phyloP scores from a whole-genome alignment of 164 flowering plant genomes.

The Brasenia schreberi region DNA sequence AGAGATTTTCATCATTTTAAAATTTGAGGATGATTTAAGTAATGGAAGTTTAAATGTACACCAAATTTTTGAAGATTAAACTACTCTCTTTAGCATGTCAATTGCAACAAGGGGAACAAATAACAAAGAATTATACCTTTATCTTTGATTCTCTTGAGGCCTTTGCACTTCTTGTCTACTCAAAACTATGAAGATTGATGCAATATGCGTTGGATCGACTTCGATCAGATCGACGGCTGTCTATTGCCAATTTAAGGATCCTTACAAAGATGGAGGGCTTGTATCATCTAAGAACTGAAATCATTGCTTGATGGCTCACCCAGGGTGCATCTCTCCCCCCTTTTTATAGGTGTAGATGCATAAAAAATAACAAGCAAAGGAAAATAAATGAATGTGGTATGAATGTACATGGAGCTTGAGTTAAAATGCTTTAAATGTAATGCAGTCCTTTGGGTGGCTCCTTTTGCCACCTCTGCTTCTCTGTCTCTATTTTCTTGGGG shows the following conservation, averaged over 20 bases:
- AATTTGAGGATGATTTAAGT: no score
- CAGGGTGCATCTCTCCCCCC: not conserved
- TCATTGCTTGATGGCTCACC: not conserved
- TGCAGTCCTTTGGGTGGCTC: not conserved
- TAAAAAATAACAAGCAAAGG: no score
- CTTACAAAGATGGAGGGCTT: no score
- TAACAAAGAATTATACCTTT: not conserved
- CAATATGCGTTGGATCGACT: no score
- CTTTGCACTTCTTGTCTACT: not conserved
- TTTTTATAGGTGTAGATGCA: not conserved
- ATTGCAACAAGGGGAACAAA: no score
- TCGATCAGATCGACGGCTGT: no score
- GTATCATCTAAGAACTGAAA: not conserved
- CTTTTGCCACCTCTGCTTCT: not conserved
- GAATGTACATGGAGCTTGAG: not conserved
- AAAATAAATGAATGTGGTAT: not conserved
- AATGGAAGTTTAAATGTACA: no score
- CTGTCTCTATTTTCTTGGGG: not conserved
- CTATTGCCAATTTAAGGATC: no score
- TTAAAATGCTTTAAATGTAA: not conserved
- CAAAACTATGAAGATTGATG: no score
- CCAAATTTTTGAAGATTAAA: no score
- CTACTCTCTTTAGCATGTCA: no score
- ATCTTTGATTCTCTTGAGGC: not conserved
- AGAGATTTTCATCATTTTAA: no score